These are phyloP conservation scores for Saccharomycopsis lassenensis DNA, from an alignment of 805 yeast species.

Conservation along the genomic window DNA sequence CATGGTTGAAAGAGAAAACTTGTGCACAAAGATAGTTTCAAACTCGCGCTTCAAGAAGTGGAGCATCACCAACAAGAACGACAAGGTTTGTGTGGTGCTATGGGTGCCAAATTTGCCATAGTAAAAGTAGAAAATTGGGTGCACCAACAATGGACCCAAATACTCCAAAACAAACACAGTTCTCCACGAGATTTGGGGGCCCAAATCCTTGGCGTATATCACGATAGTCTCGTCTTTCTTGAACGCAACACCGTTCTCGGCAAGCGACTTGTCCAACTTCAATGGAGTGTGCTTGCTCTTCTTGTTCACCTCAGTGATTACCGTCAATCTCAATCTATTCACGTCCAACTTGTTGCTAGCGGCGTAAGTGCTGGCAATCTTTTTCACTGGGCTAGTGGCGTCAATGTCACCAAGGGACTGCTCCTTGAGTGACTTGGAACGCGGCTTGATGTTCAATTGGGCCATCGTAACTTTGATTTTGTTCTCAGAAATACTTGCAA, in stretches of 20 bases:
- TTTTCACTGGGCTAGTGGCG: constrained; percentile 29
- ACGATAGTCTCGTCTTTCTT: constrained; percentile 31
- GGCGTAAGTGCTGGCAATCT: constrained; percentile 34
- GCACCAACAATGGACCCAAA: constrained; percentile 78
- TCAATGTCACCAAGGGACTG: constrained; percentile 27
- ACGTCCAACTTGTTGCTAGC: constrained; percentile 32
- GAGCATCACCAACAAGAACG: constrained; percentile 45
- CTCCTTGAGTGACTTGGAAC: constrained; percentile 47
- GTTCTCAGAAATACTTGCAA: neutral
- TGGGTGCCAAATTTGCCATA: constrained; percentile 27
- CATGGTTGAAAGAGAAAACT: constrained; percentile 85
- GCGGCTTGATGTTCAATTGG: constrained; percentile 40
- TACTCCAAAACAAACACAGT: constrained; percentile 85
- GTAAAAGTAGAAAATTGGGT: constrained; percentile 50
- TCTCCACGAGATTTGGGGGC: constrained; percentile 89
- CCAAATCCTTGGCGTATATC: constrained; percentile 74
- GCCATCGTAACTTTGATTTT: constrained; percentile 28
- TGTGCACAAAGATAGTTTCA: constrained; percentile 78
- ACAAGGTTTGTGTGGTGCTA: constrained; percentile 41
- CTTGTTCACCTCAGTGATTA: constrained; percentile 7
- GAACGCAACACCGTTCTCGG: constrained; percentile 33
- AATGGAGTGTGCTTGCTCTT: constrained; percentile 25
- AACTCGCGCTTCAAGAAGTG: constrained; percentile 84
- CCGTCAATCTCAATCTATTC: constrained; percentile 48
- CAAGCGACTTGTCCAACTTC: constrained; percentile 20